These are phyloP conservation scores for Colletotrichum sp. DNA, from an alignment of 2,329 filamentous ascomycete species.

Conservation along the genomic window DNA sequence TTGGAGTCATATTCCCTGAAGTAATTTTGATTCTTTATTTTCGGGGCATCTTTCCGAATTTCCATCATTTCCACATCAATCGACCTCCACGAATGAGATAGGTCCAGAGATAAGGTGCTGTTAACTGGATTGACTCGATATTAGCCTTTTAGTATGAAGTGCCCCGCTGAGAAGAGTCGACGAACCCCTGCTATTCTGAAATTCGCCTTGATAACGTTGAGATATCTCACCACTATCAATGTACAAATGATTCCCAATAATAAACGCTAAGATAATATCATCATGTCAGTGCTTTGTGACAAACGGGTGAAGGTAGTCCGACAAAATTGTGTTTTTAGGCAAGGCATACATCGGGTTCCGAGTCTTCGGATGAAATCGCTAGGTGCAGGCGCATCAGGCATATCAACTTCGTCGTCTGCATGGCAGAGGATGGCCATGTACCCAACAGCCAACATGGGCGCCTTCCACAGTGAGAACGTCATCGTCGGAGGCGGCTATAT, in stretches of 20 bases:
- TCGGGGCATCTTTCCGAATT: neutral
- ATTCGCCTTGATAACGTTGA: neutral
- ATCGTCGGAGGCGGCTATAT: neutral
- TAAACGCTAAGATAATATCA: neutral
- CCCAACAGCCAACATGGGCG: neutral
- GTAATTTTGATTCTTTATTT: neutral
- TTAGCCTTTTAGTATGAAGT: neutral
- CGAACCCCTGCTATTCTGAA: neutral
- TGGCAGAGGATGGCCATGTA: neutral
- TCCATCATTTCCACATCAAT: neutral
- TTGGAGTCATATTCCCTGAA: neutral
- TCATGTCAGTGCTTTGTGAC: neutral
- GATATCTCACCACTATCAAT: neutral
- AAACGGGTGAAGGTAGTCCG: neutral
- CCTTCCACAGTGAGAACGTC: neutral
- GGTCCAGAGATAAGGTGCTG: neutral
- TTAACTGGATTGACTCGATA: neutral
- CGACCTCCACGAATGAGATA: conserved; percentile 2
- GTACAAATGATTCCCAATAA: neutral
- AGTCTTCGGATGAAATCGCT: neutral
- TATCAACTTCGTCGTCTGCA: neutral
- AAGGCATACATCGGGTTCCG: neutral
- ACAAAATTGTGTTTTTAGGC: neutral
- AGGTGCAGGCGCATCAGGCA: neutral
- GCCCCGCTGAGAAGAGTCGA: neutral